Conservation (phyloP, 1,284 basidiomycete genomes). For the Kwoniella shivajii region DNA sequence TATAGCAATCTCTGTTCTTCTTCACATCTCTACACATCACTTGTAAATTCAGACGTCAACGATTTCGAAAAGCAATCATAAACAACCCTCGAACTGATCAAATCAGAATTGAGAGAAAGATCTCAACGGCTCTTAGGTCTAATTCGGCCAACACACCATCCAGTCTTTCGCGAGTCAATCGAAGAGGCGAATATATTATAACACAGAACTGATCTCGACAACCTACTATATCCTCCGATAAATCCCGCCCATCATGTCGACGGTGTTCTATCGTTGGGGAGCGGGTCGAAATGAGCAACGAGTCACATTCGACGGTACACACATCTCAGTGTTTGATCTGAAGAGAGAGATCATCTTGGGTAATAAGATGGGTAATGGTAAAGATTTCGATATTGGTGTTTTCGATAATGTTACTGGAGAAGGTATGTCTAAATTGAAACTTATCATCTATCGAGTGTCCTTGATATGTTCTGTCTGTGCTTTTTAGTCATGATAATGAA, state of each 20-base stretch:
- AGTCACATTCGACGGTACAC: constrained; percentile 96
- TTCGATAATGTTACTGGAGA: constrained; percentile 83
- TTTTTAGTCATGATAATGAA: not conserved
- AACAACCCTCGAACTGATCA: no score
- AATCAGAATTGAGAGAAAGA: no score
- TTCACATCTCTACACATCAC: no score
- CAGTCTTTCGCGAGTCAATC: no score
- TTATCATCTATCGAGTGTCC: not conserved
- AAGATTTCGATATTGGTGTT: constrained; percentile 92
- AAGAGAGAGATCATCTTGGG: constrained; percentile 97
- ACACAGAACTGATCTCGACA: no score
- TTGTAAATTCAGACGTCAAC: no score
- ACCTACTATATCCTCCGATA: not conserved
- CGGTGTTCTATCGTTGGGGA: constrained; percentile 98
- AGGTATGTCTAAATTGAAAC: constrained; percentile 59
- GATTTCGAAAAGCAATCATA: no score
- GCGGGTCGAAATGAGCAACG: constrained; percentile 92
- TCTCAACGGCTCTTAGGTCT: no score
- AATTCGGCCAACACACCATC: no score
- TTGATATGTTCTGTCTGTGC: no score
- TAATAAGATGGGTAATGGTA: constrained; percentile 90
- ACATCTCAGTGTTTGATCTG: constrained; percentile 97
- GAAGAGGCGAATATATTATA: no score
- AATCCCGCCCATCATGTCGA: constrained; percentile 66
- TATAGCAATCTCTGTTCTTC: no score